Conservation (phyloP, 2,329 filamentous ascomycete genomes). For the Trichoderma citrinoviride region DNA sequence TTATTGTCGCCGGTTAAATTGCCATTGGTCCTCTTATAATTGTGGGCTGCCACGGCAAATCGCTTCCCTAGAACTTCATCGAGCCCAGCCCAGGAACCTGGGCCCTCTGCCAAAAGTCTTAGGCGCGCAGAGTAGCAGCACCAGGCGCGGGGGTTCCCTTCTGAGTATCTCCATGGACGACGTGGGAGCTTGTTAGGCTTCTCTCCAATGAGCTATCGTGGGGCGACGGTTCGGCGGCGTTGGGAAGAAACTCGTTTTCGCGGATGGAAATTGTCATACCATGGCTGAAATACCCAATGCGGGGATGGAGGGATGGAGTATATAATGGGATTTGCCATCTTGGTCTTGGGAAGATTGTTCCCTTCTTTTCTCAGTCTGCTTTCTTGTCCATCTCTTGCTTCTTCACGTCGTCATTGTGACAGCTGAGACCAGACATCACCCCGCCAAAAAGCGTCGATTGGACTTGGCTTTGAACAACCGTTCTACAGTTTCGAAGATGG, state of each 20-base stretch:
- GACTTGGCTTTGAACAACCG: too few relatives aligned
- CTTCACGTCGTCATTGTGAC: neutral
- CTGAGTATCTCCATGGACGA: neutral
- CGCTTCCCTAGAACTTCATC: neutral
- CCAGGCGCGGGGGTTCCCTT: conserved; percentile 4
- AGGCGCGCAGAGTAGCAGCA: conserved; percentile 14
- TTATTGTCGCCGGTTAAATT: conserved; percentile 19
- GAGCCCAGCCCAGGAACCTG: neutral
- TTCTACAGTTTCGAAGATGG: conserved; percentile 25
- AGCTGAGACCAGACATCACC: neutral
- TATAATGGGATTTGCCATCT: conserved; percentile 2
- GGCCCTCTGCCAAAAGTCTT: conserved; percentile 11
- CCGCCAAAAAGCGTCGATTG: neutral
- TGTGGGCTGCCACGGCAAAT: conserved; percentile 9
- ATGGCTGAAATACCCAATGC: conserved; percentile 20
- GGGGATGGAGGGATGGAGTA: conserved; percentile 9
- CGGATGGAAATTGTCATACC: conserved; percentile 5
- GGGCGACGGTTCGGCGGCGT: neutral
- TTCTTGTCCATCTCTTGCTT: neutral
- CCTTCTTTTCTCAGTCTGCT: neutral
- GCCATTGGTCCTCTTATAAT: conserved; percentile 15
- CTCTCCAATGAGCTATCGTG: conserved; percentile 19
- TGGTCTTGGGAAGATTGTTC: neutral
- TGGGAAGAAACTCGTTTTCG: conserved; percentile 18
- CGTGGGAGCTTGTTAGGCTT: neutral